These are phyloP conservation scores for Lasiodiplodia theobromae DNA, from an alignment of 2,329 filamentous ascomycete species.

Conservation along the genomic window DNA sequence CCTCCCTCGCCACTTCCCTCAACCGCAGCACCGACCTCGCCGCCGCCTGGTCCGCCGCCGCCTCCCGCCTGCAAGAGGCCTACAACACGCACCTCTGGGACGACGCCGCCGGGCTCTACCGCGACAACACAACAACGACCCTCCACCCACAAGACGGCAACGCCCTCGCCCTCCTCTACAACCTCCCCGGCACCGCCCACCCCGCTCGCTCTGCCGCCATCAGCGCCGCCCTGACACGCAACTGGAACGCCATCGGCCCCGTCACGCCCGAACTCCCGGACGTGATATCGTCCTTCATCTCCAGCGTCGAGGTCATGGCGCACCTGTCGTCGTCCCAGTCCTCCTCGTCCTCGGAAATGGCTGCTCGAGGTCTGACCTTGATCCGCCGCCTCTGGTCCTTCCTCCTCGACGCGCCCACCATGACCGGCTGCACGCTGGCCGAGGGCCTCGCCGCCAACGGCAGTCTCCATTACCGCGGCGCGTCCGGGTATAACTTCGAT, in stretches of 20 bases:
- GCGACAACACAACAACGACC: conserved; percentile 44
- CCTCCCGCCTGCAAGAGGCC: conserved; percentile 33
- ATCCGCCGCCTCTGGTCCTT: conserved; percentile 66
- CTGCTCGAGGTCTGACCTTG: conserved; percentile 62
- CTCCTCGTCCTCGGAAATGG: too few species aligned
- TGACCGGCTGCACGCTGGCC: conserved; percentile 64
- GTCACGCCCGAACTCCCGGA: conserved; percentile 62
- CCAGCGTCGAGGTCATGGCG: conserved; percentile 65
- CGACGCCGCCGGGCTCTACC: conserved; percentile 41
- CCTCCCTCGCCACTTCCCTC: neutral
- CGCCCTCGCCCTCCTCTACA: conserved; percentile 35
- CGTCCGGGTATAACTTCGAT: conserved; percentile 43
- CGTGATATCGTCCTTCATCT: conserved; percentile 66
- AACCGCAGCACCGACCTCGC: conserved; percentile 32
- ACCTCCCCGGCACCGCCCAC: conserved; percentile 49
- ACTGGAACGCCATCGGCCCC: conserved; percentile 65
- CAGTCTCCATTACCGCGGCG: conserved; percentile 54
- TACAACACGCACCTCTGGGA: conserved; percentile 41
- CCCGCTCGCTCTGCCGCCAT: conserved; percentile 55
- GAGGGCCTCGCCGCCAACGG: conserved; percentile 66
- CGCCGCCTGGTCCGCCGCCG: conserved; percentile 39
- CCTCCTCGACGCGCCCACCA: conserved; percentile 65
- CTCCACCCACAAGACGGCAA: conserved; percentile 40
- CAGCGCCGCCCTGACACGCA: conserved; percentile 54
- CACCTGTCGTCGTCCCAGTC: conserved; percentile 51